phyloP scores from a whole-genome alignment of 106 monocot genomes.

The Alisma plantagoaquatica region DNA sequence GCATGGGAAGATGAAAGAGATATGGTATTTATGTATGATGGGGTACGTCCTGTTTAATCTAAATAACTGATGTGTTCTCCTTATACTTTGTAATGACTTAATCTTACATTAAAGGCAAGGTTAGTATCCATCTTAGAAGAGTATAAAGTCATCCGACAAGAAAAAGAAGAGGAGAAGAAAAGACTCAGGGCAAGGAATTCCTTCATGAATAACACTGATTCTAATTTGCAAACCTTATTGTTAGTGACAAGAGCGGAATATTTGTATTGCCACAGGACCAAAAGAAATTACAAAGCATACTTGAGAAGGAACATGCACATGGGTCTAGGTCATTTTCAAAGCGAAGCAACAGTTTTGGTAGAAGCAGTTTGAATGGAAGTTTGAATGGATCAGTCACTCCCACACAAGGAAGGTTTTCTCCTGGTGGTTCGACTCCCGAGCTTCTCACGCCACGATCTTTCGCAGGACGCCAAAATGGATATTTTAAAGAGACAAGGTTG shows the following conservation, averaged over 20 bases:
- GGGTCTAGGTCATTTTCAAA: constrained; percentile 51
- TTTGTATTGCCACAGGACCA: constrained; percentile 53
- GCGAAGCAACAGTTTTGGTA: constrained; percentile 48
- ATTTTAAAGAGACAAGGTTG: constrained; percentile 50
- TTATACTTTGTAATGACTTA: constrained; percentile 48
- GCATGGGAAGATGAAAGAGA: constrained; percentile 78
- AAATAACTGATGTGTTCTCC: constrained; percentile 43
- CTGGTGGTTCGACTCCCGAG: constrained; percentile 60
- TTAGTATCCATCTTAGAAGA: constrained; percentile 79
- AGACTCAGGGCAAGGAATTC: constrained; percentile 37
- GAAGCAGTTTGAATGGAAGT: constrained; percentile 44
- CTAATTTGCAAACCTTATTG: no score
- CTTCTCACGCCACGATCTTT: constrained; percentile 69
- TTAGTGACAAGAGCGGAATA: neutral
- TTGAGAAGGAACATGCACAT: constrained; percentile 48
- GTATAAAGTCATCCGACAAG: constrained; percentile 50
- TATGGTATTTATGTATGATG: constrained; percentile 77
- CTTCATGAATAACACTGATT: constrained; percentile 18
- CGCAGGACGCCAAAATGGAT: constrained; percentile 43
- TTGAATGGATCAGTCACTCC: constrained; percentile 53
- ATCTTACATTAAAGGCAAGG: constrained; percentile 37
- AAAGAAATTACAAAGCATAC: constrained; percentile 57
- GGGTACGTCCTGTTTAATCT: constrained; percentile 27
- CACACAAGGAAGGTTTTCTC: constrained; percentile 28
- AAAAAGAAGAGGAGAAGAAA: constrained; percentile 82